Evolutionary conservation across 1,284 basidiomycete genomes (phyloP), one percentile per base, ranked within the genome.

Genomic region (Boletus semigastroideus): DNA sequence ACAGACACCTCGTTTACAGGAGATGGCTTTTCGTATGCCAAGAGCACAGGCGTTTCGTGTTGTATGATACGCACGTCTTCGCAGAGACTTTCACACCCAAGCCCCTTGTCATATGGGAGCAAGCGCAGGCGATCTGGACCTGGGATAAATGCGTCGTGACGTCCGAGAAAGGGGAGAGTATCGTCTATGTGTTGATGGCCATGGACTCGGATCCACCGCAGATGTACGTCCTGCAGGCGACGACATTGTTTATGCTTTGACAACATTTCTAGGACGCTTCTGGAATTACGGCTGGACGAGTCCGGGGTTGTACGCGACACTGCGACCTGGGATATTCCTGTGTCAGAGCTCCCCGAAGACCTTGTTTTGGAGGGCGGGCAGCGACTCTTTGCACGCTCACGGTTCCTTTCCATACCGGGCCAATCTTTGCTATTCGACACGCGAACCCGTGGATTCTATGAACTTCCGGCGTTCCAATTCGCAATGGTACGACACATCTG

Each of bases 341-440:
- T 31, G 22, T 17, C 9, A 1, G 17, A 31, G 4, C 13, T n/a
- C 16, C 22, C n/a, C 11, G 2, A 6, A 11, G 27, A 13, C 4
- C 25, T 16, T 8, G 20, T 17, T 10, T n/a, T 34, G n/a, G 12
- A 33, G 9, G n/a, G 11, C 9, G 30, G 40, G 7, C n/a, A 42
- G 25, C 3, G 2, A 17, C 19, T 19, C 5, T 31, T 5, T 52
- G 5, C 50, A 33, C 19, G 28, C 10, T 40, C 44, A 7, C 41
- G 16, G 11, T 55, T 55, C 20, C 6, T 55, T 14, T 43, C 2
- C 19, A 38, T 51, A 6, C 14, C 5, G 6, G 1, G 5, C 13
- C 27, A 17, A 17, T 13, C n/a, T 8, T 36, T 48, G 33, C 31
- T 43, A 4, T 57, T 56, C n/a, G 43, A 48, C 46, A 53, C n/a